Evolutionary conservation across 2,329 filamentous ascomycete species (phyloP), one percentile per base, ranked within the genome.

Genomic region (Colletotrichum euphorbiae): DNA sequence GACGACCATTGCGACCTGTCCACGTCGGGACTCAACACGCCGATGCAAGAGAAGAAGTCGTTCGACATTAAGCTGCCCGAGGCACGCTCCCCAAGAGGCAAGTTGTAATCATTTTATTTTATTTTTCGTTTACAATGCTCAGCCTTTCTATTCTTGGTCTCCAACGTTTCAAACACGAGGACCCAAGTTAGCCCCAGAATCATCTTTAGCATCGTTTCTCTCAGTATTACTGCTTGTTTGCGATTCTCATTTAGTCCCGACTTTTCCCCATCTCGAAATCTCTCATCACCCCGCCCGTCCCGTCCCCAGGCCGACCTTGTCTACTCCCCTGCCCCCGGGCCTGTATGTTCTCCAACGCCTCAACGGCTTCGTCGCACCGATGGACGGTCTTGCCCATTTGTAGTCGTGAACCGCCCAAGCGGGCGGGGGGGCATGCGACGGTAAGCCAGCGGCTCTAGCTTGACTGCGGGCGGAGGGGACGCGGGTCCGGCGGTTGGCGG

Each of bases 11-110:
- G 75, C 46, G 78, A 80, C 36, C 75, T 80, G 46, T 67, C 77
- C 57, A 77, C 81, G 70, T 82, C 80, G 36, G 76, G 77, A 28
- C 42, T 69, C 15, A 71, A 72, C 55, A 72, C 70, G n/a, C 71
- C 70, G 12, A 51, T 51, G 28, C 36, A 55, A 13, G 69, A 72
- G 45, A 62, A 61, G 33, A 46, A 67, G 9, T 48, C 31, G 12
- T 31, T 19, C 12, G 62, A 62, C 50, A 45, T 40, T 43, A 67
- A 52, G 36, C 19, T 45, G 33, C 36, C 50, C 21, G 62, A 67
- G 11, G n/a, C 62, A 45, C 21, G 52, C 24, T 57, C 45, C 33
- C 28, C 56, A n/a, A 40, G 45, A 69, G 67, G 67, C 57, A 57
- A 36, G 62, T 67, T 38, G 12, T 4, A 42, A 6, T 13, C 33